Evolutionary conservation across 2,329 filamentous ascomycete genomes (phyloP).

Genomic region (Alternaria alternata): DNA sequence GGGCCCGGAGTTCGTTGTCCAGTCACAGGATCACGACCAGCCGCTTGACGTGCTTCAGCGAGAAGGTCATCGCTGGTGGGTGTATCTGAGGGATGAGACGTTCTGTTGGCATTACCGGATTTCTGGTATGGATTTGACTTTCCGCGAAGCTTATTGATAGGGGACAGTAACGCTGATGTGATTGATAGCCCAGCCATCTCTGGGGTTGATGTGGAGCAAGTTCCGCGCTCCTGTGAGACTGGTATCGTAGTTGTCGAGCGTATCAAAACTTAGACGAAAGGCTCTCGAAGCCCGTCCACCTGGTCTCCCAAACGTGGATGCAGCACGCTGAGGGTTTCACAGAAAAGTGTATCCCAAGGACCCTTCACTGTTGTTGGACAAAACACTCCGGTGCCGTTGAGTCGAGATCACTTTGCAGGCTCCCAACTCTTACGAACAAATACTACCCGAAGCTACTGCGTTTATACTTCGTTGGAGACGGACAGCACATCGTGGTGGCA

Average conservation of each 20-base stretch:
- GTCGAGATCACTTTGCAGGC: not conserved
- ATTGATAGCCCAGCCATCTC: slow-evolving; percentile 6
- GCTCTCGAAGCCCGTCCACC: not conserved
- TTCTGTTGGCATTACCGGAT: not conserved
- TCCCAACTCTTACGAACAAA: not conserved
- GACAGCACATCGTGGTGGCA: not conserved
- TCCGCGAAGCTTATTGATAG: slow-evolving; percentile 11
- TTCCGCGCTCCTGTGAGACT: not conserved
- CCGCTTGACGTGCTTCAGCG: slow-evolving; percentile 30
- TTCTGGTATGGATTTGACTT: slow-evolving; percentile 16
- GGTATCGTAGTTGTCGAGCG: not conserved
- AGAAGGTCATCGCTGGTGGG: slow-evolving; percentile 17
- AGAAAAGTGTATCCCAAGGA: not conserved
- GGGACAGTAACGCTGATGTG: slow-evolving; percentile 4
- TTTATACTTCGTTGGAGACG: not conserved
- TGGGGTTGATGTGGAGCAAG: not conserved
- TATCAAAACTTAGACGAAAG: not conserved
- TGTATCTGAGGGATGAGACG: too few species aligned
- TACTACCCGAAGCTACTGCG: not conserved
- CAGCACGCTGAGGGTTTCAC: not conserved
- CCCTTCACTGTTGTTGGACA: not conserved
- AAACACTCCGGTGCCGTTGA: not conserved
- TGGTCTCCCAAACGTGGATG: not conserved
- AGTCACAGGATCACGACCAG: slow-evolving; percentile 30
- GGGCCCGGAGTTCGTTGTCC: slow-evolving; percentile 9